Base-by-base conservation (phyloP, 805 yeast genomes). In the Candida orba region DNA sequence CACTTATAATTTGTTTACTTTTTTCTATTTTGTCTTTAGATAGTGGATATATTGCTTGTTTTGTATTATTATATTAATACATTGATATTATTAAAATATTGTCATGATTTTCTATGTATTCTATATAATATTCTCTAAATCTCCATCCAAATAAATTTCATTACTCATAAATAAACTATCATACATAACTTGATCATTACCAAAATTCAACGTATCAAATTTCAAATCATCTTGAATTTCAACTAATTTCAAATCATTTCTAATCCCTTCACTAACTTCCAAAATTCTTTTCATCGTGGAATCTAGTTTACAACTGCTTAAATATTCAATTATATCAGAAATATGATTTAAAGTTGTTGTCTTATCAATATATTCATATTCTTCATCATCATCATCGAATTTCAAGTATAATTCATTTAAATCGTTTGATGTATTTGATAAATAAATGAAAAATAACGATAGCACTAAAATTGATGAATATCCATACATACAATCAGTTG, bases 221-320 rank as follows among this genome's bases (percentile, higher is more conserved):
- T 42, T 43, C 20, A 53, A 45, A 40, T 52, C 50, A 34, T 59
- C 60, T 24, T 59, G 55, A 9, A 58, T 39, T 9, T 52, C 54
- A 17, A 62, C 55, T 6, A 69, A 60, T 31, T 73, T 73, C 12
- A 71, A 51, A 52, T 71, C 75, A 37, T 64, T 65, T 29, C 66
- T 52, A 18, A 71, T 52, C 3, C 72, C 68, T 42, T 68, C 70
- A 25, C 67, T 61, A 15, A 70, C 65, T 48, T 69, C 74, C 43
- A 68, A 60, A 37, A 69, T 63, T 49, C 73, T 55, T 45, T 62
- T 59, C 63, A 68, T 69, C 3, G 75, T 68, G 4, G 72, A 67
- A 46, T 69, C 74, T 34, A 54, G 38, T 63, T 56, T 59, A 8
- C 52, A 42, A 15, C 40, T 47, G 13, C 50, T 49, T 55, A 59